Conservation (phyloP, 768 basidiomycete species). For the Mycena polygramma region DNA sequence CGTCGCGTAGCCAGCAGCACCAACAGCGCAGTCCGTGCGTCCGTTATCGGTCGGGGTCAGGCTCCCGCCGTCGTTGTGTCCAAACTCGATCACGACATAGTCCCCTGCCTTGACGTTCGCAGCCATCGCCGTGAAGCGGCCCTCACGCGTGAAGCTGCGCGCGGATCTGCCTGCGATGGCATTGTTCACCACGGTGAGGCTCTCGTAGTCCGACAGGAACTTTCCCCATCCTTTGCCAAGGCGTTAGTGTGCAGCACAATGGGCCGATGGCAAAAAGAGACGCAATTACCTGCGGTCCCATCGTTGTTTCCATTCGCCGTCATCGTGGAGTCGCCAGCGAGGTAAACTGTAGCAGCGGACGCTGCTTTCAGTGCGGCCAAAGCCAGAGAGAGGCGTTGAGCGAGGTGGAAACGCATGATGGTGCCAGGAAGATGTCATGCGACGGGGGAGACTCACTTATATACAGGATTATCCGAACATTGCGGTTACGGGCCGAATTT, state of each 20-base stretch:
- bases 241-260: neutral
- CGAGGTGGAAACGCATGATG: conserved; percentile 1
- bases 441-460: neutral
- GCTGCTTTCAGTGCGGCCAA: neutral
- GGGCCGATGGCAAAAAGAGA: neutral
- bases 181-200: conserved; percentile 47
- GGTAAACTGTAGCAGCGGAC: conserved; percentile 3
- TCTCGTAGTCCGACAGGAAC: conserved; percentile 42
- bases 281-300: neutral
- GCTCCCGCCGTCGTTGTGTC: conserved; percentile 47
- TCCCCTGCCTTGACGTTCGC: conserved; percentile 40
- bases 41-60: conserved; percentile 41
- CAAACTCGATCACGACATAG: conserved; percentile 49
- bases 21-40: conserved; percentile 17
- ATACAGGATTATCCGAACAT: neutral
- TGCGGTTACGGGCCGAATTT: neutral
- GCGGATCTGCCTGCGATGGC: conserved; percentile 50
- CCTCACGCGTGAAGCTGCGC: conserved; percentile 50
- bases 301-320: conserved; percentile 10
- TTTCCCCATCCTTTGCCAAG: conserved; percentile 40
- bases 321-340: conserved; percentile 8
- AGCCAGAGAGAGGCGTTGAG: neutral
- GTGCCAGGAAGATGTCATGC: neutral
- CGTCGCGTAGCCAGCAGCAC: conserved; percentile 14
- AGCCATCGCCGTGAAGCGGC: conserved; percentile 45